These are phyloP conservation scores for Colletotrichum euphorbiae DNA, from an alignment of 2,329 filamentous ascomycete genomes.

Conservation along the genomic window DNA sequence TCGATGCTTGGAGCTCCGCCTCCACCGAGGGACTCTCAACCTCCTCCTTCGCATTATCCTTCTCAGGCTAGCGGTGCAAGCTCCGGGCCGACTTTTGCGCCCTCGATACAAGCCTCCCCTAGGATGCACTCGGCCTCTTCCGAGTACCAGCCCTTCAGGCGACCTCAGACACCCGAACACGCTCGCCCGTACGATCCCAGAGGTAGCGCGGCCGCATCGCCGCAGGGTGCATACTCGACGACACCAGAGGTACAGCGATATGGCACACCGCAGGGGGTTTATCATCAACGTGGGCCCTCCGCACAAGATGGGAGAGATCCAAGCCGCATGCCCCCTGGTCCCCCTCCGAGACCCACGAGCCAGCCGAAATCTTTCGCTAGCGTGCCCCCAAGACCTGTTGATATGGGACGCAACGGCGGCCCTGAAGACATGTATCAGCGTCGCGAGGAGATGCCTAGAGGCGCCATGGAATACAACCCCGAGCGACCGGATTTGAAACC, in stretches of 20 bases:
- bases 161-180: conserved; percentile 81
- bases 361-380: conserved; percentile 63
- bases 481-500: conserved; percentile 60
- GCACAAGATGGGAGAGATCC: conserved; percentile 59
- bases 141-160: conserved; percentile 72
- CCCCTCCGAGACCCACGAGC: conserved; percentile 62
- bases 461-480: conserved; percentile 62
- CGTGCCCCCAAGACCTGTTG: conserved; percentile 58
- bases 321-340: conserved; percentile 47
- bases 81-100: conserved; percentile 59
- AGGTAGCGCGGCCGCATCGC: conserved; percentile 59
- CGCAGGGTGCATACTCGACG: conserved; percentile 62
- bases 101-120: conserved; percentile 66
- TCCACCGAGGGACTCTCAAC: conserved; percentile 56
- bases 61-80: conserved; percentile 51
- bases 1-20: conserved; percentile 68
- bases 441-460: conserved; percentile 58
- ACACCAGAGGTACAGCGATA: conserved; percentile 71
- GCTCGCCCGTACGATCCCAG: conserved; percentile 65
- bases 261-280: conserved; percentile 66
- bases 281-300: conserved; percentile 63
- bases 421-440: conserved; percentile 60
- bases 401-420: conserved; percentile 56
- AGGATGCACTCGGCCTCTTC: conserved; percentile 65
- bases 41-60: conserved; percentile 56